Conservation (phyloP, 2,329 filamentous ascomycete species). For the Aspergillus fructus region DNA sequence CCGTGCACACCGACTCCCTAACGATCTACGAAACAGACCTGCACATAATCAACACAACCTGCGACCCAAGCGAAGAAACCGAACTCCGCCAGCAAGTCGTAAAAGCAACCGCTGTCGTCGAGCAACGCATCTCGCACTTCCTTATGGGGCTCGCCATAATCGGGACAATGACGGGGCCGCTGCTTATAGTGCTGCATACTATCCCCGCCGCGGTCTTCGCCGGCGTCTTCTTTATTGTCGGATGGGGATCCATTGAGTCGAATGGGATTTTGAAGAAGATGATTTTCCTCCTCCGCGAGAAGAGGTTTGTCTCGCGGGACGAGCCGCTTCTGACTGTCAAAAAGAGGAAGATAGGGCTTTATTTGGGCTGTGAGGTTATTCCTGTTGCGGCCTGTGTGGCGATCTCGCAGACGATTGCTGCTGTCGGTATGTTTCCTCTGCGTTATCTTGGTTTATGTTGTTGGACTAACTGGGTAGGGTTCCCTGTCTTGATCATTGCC, state of each 20-base stretch:
- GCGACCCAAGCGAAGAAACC: slow-evolving; percentile 46
- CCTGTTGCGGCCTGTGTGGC: slow-evolving; percentile 56
- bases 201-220: slow-evolving; percentile 75
- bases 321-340: slow-evolving; percentile 49
- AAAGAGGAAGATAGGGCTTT: slow-evolving; percentile 49
- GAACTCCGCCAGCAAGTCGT: slow-evolving; percentile 67
- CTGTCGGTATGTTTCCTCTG: slow-evolving; percentile 48
- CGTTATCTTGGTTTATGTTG: no score
- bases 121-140: slow-evolving; percentile 75
- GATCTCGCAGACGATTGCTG: slow-evolving; percentile 60
- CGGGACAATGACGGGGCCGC: slow-evolving; percentile 71
- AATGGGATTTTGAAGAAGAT: slow-evolving; percentile 74
- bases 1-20: slow-evolving; percentile 58
- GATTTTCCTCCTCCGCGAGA: slow-evolving; percentile 64
- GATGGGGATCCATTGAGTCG: slow-evolving; percentile 68
- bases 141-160: slow-evolving; percentile 73
- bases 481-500: slow-evolving; percentile 57
- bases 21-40: slow-evolving; percentile 73
- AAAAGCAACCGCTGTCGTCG: slow-evolving; percentile 45
- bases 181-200: slow-evolving; percentile 69
- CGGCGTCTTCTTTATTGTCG: slow-evolving; percentile 79
- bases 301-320: slow-evolving; percentile 53
- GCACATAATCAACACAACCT: slow-evolving; percentile 61
- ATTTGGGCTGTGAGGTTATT: slow-evolving; percentile 52
- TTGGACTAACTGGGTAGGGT: slow-evolving; percentile 34